Conservation (phyloP, 192 early-diverging fungal genomes). For the Entomortierella chlamydospora region DNA sequence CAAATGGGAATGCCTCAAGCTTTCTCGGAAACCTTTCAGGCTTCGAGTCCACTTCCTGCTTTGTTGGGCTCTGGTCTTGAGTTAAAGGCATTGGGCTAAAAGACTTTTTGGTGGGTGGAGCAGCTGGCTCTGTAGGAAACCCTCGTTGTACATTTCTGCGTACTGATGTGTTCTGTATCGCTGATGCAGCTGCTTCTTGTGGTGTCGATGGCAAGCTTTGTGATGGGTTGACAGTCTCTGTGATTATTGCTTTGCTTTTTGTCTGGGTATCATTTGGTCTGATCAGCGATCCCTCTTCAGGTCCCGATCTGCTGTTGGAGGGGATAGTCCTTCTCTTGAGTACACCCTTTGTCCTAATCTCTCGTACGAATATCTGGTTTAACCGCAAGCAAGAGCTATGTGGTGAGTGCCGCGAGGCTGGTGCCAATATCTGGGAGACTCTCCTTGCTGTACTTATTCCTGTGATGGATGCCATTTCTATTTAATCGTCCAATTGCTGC, state of each 20-base stretch:
- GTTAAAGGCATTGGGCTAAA: background rate
- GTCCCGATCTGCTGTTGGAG: background rate
- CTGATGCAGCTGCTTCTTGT: too few species aligned
- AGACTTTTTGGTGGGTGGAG: background rate
- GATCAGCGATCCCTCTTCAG: background rate
- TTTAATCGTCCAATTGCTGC: background rate
- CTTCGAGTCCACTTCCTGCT: background rate
- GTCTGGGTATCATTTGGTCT: background rate
- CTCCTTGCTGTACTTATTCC: conserved; percentile 7
- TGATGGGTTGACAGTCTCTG: too few species aligned
- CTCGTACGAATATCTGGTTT: conserved; percentile 9
- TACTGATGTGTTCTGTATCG: background rate
- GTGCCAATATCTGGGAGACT: background rate
- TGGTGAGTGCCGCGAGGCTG: background rate
- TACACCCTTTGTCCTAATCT: conserved; percentile 28
- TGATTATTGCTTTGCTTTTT: background rate
- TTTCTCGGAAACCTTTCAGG: conserved; percentile 33
- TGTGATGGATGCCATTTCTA: conserved; percentile 25
- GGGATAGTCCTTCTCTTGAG: conserved; percentile 3
- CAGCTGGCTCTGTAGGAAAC: background rate
- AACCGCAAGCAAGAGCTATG: background rate
- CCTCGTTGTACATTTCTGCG: conserved; percentile 18
- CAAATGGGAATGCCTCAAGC: conserved; percentile 46
- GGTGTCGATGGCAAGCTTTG: too few species aligned
- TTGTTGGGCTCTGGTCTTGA: background rate